phyloP scores from a whole-genome alignment of 768 basidiomycete species.

The Amanita subjunquillea region DNA sequence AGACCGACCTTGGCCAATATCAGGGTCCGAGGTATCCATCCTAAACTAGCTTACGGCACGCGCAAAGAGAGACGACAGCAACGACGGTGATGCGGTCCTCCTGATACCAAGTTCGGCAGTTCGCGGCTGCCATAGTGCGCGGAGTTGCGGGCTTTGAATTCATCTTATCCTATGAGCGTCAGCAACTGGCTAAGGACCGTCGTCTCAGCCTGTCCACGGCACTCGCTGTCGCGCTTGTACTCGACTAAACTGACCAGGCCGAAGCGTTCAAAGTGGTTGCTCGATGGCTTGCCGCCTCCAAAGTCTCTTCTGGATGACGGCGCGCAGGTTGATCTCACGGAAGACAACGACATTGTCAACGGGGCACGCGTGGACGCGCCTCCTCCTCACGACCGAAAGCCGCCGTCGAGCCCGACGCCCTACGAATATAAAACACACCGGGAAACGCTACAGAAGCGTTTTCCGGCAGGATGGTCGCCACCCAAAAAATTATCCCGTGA shows the following conservation, averaged over 20 bases:
- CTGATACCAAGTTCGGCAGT: too few species aligned
- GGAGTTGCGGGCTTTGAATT: background rate
- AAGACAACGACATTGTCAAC: constrained; percentile 41
- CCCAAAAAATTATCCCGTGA: constrained; percentile 73
- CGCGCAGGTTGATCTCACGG: constrained; percentile 34
- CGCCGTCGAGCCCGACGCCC: constrained; percentile 33
- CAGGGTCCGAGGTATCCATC: constrained; percentile 39
- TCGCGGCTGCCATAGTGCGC: too few species aligned
- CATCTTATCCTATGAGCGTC: background rate
- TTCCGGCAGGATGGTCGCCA: constrained; percentile 68
- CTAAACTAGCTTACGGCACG: too few species aligned
- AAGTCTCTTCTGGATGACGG: constrained; percentile 40
- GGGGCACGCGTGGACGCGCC: constrained; percentile 25
- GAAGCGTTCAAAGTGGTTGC: constrained; percentile 27
- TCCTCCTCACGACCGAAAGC: constrained; percentile 26
- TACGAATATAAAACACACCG: constrained; percentile 41
- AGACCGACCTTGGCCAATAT: constrained; percentile 59
- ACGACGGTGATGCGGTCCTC: too few species aligned
- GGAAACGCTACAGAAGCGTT: constrained; percentile 35
- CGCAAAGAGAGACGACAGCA: too few species aligned
- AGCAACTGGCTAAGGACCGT: constrained; percentile 1
- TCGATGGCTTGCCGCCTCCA: constrained; percentile 26
- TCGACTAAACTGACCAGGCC: constrained; percentile 2
- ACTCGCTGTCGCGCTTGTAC: background rate
- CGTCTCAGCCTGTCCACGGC: constrained; percentile 3